Evolutionary conservation across 495 filamentous ascomycete genomes (phyloP), one percentile per base, ranked within the genome.

Genomic region (Staphylotrichum tortipilum): DNA sequence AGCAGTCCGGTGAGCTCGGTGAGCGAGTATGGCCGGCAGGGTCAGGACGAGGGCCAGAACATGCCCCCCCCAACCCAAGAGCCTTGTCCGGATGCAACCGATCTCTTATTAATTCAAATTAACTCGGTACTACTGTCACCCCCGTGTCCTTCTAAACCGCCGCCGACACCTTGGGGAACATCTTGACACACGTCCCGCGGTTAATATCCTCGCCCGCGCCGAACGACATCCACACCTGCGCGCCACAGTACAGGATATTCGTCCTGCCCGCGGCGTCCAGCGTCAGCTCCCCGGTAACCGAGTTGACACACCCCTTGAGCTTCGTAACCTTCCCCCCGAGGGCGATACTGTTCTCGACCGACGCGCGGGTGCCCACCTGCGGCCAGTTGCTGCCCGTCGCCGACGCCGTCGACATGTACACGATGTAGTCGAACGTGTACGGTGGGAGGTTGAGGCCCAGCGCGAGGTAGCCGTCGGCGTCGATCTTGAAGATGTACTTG

Each of bases 181-280:
- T 47, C 9, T n/a, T 7, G 33, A 15, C 12, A 0, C 44, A 47
- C 12, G 21, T 26, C 18, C 44, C 44, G 4, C 44, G 44, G 31
- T 47, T 37, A 14, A 47, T 47, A 11, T 49, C 46, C 36, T 49
- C 46, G 2, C 46, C 46, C 3, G n/a, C 15, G 14, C 46, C 35
- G 17, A n/a, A 6, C 10, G 34, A 39, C 46, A 40, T 30, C 46
- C 46, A 38, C 34, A 49, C 2, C 46, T 49, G 46, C 15, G 11
- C 8, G 14, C 46, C 46, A 21, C 46, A 49, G 9, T 18, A 49
- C 14, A 49, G 35, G 15, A 49, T 28, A 17, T 49, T 49, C 23
- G 37, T 49, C 8, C 46, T 22, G 11, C 46, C 46, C 7, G 46
- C 46, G 8, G 46, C 46, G 4, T 49, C 34, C 26, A 28, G 10